Conservation (phyloP, 352 stramenopile species). For the Pythium brachiatum region DNA sequence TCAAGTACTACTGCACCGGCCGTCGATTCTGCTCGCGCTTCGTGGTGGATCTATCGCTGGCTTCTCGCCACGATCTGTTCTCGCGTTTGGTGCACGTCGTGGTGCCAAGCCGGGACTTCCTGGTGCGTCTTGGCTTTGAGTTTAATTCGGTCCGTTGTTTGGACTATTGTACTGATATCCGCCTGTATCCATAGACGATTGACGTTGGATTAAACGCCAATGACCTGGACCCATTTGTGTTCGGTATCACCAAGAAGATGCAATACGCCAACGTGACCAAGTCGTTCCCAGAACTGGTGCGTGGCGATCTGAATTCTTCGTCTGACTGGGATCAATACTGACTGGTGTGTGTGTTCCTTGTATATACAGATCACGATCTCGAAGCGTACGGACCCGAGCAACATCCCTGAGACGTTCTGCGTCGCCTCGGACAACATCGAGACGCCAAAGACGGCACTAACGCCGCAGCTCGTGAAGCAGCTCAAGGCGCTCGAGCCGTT, state of each 20-base stretch:
- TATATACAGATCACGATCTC: constrained; percentile 55
- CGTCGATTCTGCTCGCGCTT: constrained; percentile 76
- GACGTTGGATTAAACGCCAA: constrained; percentile 59
- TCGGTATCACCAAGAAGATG: constrained; percentile 72
- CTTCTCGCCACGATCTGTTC: constrained; percentile 63
- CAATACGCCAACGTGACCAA: constrained; percentile 69
- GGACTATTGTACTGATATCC: not conserved
- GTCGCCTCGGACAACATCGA: constrained; percentile 64
- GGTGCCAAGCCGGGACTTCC: constrained; percentile 43
- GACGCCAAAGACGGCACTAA: constrained; percentile 55
- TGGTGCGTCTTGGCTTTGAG: constrained; percentile 31
- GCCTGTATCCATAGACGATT: constrained; percentile 44
- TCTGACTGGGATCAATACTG: not conserved
- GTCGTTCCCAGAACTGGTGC: constrained; percentile 65
- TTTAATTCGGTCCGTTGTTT: too few relatives aligned
- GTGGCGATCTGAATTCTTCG: not conserved
- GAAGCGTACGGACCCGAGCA: constrained; percentile 57
- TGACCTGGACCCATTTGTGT: constrained; percentile 67
- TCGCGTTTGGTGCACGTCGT: constrained; percentile 49
- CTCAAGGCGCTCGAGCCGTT: constrained; percentile 65
- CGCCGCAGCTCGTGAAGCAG: constrained; percentile 47
- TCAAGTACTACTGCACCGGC: constrained; percentile 85
- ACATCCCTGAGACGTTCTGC: constrained; percentile 62
- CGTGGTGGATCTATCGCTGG: constrained; percentile 55
- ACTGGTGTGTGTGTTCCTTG: not conserved